phyloP scores from a whole-genome alignment of 805 yeast species.

The Barnettozyma sucrosica region DNA sequence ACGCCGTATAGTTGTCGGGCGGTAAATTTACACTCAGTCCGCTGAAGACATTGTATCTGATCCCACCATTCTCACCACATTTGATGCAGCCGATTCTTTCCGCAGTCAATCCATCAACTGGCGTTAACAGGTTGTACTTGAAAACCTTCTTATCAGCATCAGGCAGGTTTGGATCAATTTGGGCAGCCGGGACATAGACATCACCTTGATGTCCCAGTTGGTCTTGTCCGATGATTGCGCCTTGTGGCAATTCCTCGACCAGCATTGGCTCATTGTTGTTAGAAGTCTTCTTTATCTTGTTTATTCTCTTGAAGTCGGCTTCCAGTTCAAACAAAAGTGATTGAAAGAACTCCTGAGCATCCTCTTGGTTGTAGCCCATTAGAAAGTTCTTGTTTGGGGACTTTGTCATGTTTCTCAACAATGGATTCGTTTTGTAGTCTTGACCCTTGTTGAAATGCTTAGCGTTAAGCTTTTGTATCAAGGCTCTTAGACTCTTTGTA shows the following conservation, averaged over 20 bases:
- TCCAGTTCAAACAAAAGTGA: conserved; percentile 64
- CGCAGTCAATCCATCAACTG: conserved; percentile 85
- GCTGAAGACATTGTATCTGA: conserved; percentile 71
- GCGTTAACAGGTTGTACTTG: conserved; percentile 64
- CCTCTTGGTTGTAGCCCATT: conserved; percentile 87
- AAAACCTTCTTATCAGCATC: conserved; percentile 39
- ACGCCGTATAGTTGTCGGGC: conserved; percentile 35
- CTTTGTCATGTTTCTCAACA: conserved; percentile 65
- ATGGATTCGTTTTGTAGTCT: conserved; percentile 54
- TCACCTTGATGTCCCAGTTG: conserved; percentile 54
- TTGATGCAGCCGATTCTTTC: conserved; percentile 85
- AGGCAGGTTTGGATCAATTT: conserved; percentile 63
- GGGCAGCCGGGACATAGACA: conserved; percentile 66
- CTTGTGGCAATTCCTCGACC: conserved; percentile 29
- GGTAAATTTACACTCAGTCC: conserved; percentile 72
- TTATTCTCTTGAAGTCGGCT: conserved; percentile 40
- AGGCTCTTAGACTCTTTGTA: conserved; percentile 45
- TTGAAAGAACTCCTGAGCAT: conserved; percentile 95
- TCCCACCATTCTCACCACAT: conserved; percentile 94
- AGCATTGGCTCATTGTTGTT: conserved; percentile 22
- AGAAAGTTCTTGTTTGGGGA: conserved; percentile 75
- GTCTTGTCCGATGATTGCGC: conserved; percentile 34
- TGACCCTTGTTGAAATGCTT: conserved; percentile 47
- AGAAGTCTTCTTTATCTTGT: conserved; percentile 6
- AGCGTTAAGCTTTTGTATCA: conserved; percentile 51